A percentile compares a stretch with the other conserved stretches of the same genome.
phyloP scores from a whole-genome alignment of 345 rosid species.

The Salix exigua region DNA sequence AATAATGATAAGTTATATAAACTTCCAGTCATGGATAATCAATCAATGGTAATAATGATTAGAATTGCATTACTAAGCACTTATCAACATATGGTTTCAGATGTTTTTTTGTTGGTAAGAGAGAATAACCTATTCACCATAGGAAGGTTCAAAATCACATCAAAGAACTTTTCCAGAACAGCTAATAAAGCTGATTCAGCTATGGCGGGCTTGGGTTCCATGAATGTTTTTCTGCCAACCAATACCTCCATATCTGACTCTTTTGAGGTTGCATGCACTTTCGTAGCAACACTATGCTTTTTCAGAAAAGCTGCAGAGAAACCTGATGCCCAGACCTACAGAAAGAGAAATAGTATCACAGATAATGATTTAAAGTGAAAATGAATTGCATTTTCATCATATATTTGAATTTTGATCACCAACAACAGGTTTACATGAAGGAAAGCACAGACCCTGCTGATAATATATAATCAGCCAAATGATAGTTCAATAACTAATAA shows the following conservation, averaged over 20 bases:
- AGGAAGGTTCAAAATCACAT: constrained; percentile 74
- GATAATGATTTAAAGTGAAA: background rate
- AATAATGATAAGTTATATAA: background rate
- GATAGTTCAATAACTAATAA: background rate
- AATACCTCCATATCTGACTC: constrained; percentile 27
- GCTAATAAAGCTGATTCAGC: constrained; percentile 79
- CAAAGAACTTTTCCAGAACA: constrained; percentile 75
- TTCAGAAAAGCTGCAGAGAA: constrained; percentile 94
- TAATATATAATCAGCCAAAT: background rate
- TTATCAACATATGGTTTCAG: background rate
- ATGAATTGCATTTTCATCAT: background rate
- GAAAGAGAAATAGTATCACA: background rate
- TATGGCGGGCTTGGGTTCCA: constrained; percentile 60
- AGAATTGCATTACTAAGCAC: background rate
- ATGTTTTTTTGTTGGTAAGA: background rate
- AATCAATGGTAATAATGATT: background rate
- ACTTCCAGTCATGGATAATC: background rate
- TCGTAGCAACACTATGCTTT: constrained; percentile 79
- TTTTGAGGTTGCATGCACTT: constrained; percentile 35
- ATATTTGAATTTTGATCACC: background rate
- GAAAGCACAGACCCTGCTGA: background rate
- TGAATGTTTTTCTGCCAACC: constrained; percentile 25
- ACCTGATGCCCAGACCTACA: constrained; percentile 95
- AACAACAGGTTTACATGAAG: background rate
- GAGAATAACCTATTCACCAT: constrained; percentile 62